Conservation (phyloP, 805 yeast species). For the Yamadazyma akitaensis region DNA sequence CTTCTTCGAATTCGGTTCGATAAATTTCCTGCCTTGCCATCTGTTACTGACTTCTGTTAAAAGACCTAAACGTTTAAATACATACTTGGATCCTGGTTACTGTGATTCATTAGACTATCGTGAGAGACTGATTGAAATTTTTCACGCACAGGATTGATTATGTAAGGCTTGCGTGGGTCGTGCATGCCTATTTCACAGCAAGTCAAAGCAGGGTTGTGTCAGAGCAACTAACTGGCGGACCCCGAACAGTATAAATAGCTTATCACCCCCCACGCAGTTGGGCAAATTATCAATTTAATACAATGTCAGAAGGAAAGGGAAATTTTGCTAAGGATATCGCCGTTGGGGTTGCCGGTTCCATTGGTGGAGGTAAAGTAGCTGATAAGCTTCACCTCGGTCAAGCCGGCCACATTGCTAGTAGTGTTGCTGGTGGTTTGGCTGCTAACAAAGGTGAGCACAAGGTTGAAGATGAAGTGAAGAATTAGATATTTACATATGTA, state of each 20-base stretch:
- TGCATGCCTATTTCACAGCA: slow-evolving; percentile 5
- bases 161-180: background rate
- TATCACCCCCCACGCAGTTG: background rate
- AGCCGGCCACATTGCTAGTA: slow-evolving; percentile 33
- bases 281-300: background rate
- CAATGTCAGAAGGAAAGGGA: slow-evolving; percentile 13
- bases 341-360: slow-evolving; percentile 35
- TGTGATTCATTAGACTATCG: background rate
- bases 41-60: no score
- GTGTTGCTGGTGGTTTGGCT: slow-evolving; percentile 31
- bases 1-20: no score
- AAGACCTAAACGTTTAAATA: background rate
- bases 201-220: background rate
- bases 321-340: slow-evolving; percentile 32
- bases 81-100: slow-evolving; percentile 17
- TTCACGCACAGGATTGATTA: background rate
- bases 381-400: slow-evolving; percentile 29
- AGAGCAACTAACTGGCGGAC: background rate
- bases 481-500: background rate
- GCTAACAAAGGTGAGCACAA: slow-evolving; percentile 34
- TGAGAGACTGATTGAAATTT: background rate
- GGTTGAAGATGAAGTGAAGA: slow-evolving; percentile 20
- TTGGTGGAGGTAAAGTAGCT: slow-evolving; percentile 38
- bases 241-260: slow-evolving; percentile 2
- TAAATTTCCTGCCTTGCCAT: no score